A percentile compares a stretch with the other conserved stretches of the same genome.
Conservation (phyloP, 148 eudicot species). For the Chenopodium album region DNA sequence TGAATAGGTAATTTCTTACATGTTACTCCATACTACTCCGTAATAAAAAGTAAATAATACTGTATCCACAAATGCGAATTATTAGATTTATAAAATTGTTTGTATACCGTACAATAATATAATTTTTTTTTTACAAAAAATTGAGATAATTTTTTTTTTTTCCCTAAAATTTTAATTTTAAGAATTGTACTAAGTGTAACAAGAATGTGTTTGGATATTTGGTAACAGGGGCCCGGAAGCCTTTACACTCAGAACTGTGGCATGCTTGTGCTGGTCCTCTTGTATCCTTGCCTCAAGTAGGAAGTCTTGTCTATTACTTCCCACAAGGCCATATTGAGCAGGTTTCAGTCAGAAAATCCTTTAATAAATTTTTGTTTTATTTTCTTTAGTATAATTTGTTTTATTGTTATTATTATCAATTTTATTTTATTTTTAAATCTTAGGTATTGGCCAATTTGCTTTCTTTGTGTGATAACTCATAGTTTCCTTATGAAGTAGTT, state of each 20-base stretch:
- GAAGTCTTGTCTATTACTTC: conserved; percentile 92
- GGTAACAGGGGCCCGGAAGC: conserved; percentile 50
- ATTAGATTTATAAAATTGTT: no score
- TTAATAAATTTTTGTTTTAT: not conserved
- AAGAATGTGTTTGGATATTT: not conserved
- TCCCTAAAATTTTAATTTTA: not conserved
- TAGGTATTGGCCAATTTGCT: not conserved
- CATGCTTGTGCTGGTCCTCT: conserved; percentile 99
- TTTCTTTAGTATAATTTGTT: no score
- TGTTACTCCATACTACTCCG: no score
- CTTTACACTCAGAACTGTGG: conserved; percentile 80
- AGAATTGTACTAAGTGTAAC: not conserved
- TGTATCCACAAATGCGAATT: no score
- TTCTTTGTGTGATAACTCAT: conserved; percentile 6
- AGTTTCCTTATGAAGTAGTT: conserved; percentile 21
- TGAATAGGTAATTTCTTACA: no score
- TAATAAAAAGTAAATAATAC: no score
- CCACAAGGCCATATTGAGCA: conserved; percentile 99
- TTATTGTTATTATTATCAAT: no score
- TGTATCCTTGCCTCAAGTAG: conserved; percentile 83
- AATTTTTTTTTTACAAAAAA: no score
- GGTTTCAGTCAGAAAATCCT: conserved; percentile 39
- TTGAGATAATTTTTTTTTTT: not conserved
- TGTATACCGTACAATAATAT: no score
- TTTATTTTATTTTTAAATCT: not conserved